Conservation (phyloP, 2,329 filamentous ascomycete species). For the Aspergillus floridensis region DNA sequence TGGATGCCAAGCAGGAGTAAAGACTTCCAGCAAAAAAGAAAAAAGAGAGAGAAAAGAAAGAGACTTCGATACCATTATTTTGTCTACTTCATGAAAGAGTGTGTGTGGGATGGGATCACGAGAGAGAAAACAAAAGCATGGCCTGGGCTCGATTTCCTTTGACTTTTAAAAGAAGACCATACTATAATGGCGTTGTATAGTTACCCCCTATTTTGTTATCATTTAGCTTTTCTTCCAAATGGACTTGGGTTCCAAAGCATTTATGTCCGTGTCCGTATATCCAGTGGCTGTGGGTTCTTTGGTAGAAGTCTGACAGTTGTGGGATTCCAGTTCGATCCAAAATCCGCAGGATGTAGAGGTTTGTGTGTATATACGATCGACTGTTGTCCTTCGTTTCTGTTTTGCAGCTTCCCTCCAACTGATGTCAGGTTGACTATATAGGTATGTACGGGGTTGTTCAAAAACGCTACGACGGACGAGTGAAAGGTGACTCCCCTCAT, state of each 20-base stretch:
- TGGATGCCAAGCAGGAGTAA: constrained; percentile 45
- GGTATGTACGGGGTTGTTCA: no score
- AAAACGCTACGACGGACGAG: no score
- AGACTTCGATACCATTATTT: constrained; percentile 12
- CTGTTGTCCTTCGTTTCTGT: no score
- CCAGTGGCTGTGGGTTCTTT: no score
- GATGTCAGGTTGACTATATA: no score
- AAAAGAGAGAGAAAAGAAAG: background rate
- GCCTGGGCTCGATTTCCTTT: constrained; percentile 1
- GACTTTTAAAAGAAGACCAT: constrained; percentile 9
- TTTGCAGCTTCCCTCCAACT: no score
- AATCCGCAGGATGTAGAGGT: no score
- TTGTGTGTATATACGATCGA: no score
- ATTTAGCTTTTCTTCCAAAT: constrained; percentile 1
- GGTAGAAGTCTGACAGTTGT: no score
- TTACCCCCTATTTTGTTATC: constrained; percentile 6
- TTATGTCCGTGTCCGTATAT: no score
- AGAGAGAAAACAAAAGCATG: constrained; percentile 15
- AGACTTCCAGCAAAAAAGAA: background rate
- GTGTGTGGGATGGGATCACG: background rate
- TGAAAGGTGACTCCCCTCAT: background rate
- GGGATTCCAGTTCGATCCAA: no score
- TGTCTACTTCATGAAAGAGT: constrained; percentile 14
- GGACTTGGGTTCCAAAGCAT: background rate
- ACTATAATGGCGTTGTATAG: constrained; percentile 13